Percentiles rank a stretch among this genome's conserved stretches.
These are phyloP conservation scores for Spathaspora hagerdaliae DNA, from an alignment of 805 yeast species.

Conservation along the genomic window DNA sequence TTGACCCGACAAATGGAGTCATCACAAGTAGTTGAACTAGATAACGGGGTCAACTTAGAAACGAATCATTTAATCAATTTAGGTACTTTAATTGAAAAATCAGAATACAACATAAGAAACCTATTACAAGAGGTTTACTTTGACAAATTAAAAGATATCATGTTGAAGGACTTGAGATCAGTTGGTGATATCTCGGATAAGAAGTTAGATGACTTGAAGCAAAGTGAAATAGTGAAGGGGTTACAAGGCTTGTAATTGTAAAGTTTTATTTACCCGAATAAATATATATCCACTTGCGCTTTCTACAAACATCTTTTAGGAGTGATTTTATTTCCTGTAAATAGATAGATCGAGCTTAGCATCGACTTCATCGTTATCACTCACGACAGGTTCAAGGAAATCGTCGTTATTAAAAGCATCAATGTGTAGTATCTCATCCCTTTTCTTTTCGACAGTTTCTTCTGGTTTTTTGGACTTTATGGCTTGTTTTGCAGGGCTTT, in stretches of 20 bases:
- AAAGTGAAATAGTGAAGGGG: conserved; percentile 35
- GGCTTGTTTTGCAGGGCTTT: no score
- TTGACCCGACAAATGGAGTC: conserved; percentile 80
- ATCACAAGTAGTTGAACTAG: conserved; percentile 36
- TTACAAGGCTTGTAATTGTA: conserved; percentile 26
- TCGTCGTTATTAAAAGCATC: neutral
- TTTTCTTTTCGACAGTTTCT: no score
- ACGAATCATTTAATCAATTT: conserved; percentile 78
- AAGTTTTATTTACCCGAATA: neutral
- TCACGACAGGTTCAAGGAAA: neutral
- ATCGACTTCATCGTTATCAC: conserved; percentile 1
- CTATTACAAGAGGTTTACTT: conserved; percentile 90
- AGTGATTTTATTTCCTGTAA: neutral
- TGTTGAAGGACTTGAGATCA: conserved; percentile 44
- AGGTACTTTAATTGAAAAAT: conserved; percentile 82
- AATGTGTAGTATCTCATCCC: no score
- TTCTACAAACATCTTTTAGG: neutral
- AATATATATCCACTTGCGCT: neutral
- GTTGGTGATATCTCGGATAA: conserved; percentile 31
- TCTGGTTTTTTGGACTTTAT: no score
- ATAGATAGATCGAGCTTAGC: neutral
- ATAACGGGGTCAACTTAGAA: conserved; percentile 36
- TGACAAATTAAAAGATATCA: conserved; percentile 87
- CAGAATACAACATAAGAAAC: conserved; percentile 83
- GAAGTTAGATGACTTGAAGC: conserved; percentile 27